These are phyloP conservation scores for Astragalus glycyphyllos DNA, from an alignment of 306 rosid species.

Conservation along the genomic window DNA sequence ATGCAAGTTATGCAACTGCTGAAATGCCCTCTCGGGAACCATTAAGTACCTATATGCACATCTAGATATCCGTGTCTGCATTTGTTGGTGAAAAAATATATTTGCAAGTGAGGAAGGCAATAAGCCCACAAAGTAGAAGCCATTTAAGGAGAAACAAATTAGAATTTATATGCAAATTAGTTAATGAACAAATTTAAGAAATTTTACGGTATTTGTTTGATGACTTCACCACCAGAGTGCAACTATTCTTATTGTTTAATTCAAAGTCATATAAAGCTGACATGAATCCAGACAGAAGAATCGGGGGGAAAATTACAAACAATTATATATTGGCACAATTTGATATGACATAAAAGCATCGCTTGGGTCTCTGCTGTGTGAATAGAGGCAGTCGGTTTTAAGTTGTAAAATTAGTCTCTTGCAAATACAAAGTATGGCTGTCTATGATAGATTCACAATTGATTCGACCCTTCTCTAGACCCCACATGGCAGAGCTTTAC, in stretches of 20 bases:
- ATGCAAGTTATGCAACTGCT: conserved; percentile 32
- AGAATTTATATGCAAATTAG: conserved; percentile 20
- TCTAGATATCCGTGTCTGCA: background rate
- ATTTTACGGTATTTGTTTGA: background rate
- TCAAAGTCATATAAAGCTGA: conserved; percentile 17
- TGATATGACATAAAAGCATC: conserved; percentile 14
- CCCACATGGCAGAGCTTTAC: background rate
- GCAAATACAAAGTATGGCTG: background rate
- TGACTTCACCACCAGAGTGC: conserved; percentile 39
- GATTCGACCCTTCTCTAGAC: background rate
- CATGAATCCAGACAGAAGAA: background rate
- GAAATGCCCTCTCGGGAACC: conserved; percentile 8
- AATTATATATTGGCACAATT: conserved; percentile 13
- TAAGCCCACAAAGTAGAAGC: conserved; percentile 25
- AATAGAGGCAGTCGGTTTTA: background rate
- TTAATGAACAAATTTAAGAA: conserved; percentile 28
- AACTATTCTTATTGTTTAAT: conserved; percentile 25
- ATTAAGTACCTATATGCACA: conserved; percentile 6
- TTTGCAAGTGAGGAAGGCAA: conserved; percentile 24
- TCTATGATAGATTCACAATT: background rate
- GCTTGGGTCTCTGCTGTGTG: conserved; percentile 13
- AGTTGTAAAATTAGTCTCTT: background rate
- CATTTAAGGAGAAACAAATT: conserved; percentile 25
- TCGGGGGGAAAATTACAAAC: conserved; percentile 4
- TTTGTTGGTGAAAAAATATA: conserved; percentile 2